A percentile compares a stretch with the other conserved stretches of the same genome.
Conservation (phyloP, 139 green algal genomes). For the Helicosporidium sp. region DNA sequence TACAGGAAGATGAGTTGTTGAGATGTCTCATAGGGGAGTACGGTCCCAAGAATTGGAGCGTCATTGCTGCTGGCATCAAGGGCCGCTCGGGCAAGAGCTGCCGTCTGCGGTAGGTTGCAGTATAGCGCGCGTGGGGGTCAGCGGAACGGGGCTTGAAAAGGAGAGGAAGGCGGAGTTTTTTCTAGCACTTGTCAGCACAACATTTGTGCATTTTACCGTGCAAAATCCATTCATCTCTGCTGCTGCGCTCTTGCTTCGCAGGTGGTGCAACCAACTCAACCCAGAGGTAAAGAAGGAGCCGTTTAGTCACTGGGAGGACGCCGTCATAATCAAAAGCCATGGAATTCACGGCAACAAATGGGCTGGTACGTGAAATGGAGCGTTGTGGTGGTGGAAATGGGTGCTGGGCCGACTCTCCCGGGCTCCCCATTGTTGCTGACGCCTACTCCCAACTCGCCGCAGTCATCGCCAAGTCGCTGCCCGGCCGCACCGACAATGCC, state of each 20-base stretch:
- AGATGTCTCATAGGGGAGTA: slow-evolving; percentile 30
- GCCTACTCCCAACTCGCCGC: no score
- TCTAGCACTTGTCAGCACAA: background rate
- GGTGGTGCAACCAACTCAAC: slow-evolving; percentile 70
- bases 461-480: slow-evolving; percentile 54
- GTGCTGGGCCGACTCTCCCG: background rate
- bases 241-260: no score
- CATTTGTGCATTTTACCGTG: background rate
- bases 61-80: slow-evolving; percentile 54
- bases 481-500: slow-evolving; percentile 54
- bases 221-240: no score
- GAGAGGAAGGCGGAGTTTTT: no score
- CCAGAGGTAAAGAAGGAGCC: slow-evolving; percentile 51
- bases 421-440: background rate
- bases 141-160: background rate
- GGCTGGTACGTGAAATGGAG: slow-evolving; percentile 9
- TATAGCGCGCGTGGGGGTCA: no score
- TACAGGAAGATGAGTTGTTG: slow-evolving; percentile 54
- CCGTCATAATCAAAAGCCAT: slow-evolving; percentile 44
- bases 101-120: slow-evolving; percentile 34
- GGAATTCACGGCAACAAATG: slow-evolving; percentile 51
- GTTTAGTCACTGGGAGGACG: slow-evolving; percentile 53
- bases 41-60: slow-evolving; percentile 54
- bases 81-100: slow-evolving; percentile 68
- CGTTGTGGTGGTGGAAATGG: no score